Conservation (phyloP, 169 alveolate genomes). For the Prorocentrum cordatum region DNA sequence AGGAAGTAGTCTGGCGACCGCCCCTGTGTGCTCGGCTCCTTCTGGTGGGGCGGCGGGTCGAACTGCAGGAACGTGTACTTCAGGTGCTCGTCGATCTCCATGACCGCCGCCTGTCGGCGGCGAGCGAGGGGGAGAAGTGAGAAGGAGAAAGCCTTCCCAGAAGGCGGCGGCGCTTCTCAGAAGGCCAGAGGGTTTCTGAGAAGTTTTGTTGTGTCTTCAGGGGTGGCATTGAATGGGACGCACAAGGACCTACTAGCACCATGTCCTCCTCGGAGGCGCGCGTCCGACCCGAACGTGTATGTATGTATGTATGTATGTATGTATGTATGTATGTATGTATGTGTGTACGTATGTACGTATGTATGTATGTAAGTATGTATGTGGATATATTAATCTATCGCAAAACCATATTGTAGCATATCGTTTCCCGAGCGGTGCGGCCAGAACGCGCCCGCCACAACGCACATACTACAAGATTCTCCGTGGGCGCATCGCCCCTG, state of each 20-base stretch:
- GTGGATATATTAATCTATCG: neutral
- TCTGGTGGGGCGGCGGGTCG: constrained; percentile 82
- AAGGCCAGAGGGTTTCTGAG: no score
- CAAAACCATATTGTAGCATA: no score
- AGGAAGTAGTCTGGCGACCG: no score
- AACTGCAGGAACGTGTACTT: constrained; percentile 79
- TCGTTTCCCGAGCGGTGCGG: no score
- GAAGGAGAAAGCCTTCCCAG: constrained; percentile 84
- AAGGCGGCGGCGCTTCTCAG: constrained; percentile 73
- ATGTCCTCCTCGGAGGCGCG: neutral
- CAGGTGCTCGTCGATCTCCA: constrained; percentile 86
- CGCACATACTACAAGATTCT: no score
- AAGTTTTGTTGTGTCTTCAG: no score
- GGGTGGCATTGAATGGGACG: neutral
- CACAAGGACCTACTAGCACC: neutral
- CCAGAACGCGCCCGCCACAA: no score
- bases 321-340: neutral
- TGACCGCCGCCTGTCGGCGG: constrained; percentile 85
- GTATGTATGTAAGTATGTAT: neutral
- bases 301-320: neutral
- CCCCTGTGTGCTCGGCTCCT: no score
- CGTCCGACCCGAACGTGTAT: neutral
- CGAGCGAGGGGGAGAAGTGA: constrained; percentile 83
- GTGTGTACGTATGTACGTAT: neutral
- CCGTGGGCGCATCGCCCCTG: neutral